Evolutionary conservation across 441 rosid genomes (phyloP).

Genomic region (Macaranga tanarius): DNA sequence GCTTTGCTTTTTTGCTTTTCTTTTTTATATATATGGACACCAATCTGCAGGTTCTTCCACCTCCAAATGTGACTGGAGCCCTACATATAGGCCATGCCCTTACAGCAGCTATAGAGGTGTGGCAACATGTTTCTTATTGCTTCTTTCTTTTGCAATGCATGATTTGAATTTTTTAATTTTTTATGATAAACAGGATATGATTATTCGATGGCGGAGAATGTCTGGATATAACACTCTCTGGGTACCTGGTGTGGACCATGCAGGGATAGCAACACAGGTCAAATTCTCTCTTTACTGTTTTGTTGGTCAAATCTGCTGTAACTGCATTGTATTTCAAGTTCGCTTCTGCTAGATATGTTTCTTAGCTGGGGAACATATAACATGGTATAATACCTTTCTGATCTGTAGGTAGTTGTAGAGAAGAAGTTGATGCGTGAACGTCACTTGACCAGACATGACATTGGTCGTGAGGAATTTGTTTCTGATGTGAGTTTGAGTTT

Average conservation of each 20-base stretch:
- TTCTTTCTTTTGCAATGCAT: background rate
- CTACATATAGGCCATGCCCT: conserved; percentile 97
- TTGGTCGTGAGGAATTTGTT: conserved; percentile 79
- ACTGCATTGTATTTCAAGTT: background rate
- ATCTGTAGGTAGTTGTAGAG: conserved; percentile 67
- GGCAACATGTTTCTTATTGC: too few relatives aligned
- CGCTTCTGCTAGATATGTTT: background rate
- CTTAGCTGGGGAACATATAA: background rate
- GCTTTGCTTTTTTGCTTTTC: too few relatives aligned
- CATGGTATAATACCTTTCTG: background rate
- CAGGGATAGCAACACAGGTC: conserved; percentile 97
- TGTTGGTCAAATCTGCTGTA: background rate
- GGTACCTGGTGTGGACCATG: conserved; percentile 97
- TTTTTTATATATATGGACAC: too few relatives aligned
- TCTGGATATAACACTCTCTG: conserved; percentile 87
- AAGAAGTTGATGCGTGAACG: conserved; percentile 75
- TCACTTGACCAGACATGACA: conserved; percentile 68
- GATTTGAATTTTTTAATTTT: background rate
- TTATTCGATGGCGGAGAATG: conserved; percentile 91
- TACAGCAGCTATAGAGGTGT: conserved; percentile 82
- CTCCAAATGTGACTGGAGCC: conserved; percentile 98
- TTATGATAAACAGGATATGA: conserved; percentile 59
- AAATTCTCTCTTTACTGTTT: conserved; percentile 8
- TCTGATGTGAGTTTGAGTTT: conserved; percentile 49
- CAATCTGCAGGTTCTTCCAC: conserved; percentile 95